Evolutionary conservation across 1,139 yeast genomes (phyloP), one percentile per base, ranked within the genome.

Genomic region (Taphrina wiesneri): DNA sequence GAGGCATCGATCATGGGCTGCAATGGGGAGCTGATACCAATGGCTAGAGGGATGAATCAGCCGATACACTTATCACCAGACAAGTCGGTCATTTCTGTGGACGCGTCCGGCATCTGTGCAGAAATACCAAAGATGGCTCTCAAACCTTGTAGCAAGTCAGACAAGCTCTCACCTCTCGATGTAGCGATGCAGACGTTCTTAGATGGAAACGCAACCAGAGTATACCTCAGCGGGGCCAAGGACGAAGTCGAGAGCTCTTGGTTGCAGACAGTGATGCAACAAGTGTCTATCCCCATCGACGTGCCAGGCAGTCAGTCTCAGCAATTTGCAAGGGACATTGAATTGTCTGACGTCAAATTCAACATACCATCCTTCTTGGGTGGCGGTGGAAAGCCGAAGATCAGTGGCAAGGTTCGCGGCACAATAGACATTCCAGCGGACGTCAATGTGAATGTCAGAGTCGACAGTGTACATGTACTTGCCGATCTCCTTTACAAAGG

Each of bases 331-430:
- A 34, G 64, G 30, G 64, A 60, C 26, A 60, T 60, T 15, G 64
- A 39, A 45, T 47, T 60, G 13, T 49, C 64, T 6, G 64, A 60
- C 39, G 64, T 60, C 52, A 60, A 60, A 39, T 60, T 60, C 32
- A 60, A 30, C 17, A 11, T 60, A 17, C 57, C 57, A 3, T 52
- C 57, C 36, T 51, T 60, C 41, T 39, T 60, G 11, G 51, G 57
- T 17, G 57, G 64, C 5, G 51, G 56, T 25, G 64, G 56, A 6
- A 60, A 60, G 57, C 64, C 64, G 15, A 49, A 60, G 30, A 51
- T 60, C 30, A 60, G 64, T 26, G 64, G 64, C 51, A 60, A 41
- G 32, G 36, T 60, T 13, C 56, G 47, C 9, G 64, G 57, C 7
- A 32, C 39, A 9, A 60, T 60, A 26, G 64, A 60, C 26, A 30